Evolutionary conservation across 352 stramenopile species (phyloP), one percentile per base, ranked within the genome.

Genomic region (Globisporangium apiculatum): DNA sequence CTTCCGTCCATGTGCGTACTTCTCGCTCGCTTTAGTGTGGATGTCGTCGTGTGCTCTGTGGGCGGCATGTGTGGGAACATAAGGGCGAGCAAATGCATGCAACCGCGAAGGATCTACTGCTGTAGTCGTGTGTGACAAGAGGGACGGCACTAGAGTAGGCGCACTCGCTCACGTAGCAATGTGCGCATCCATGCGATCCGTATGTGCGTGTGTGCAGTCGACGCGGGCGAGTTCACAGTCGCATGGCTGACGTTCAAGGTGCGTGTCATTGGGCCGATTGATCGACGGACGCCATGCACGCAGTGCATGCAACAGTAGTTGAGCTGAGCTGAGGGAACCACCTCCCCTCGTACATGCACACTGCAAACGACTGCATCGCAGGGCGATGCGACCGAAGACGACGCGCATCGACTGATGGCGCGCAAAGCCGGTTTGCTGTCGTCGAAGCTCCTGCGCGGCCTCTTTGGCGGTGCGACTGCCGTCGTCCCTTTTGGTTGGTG

Each of bases 171-270:
- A 31, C 24, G 24, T 31, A 31, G 24, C 24, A 31, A 31, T 31
- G 24, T 31, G 24, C 0, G 24, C 24, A 2, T 3, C 24, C 24
- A 31, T 31, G 3, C 2, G 24, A 31, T 51, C 3, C 43, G 15
- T 31, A 14, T 37, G 7, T 59, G 37, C 56, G 14, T 53, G 3
- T 65, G 41, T 48, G 41, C 64, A 94, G 82, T 94, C 61, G 72
- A 87, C 17, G 66, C 71, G 2, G 75, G 76, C 9, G 84, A 92
- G 57, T 92, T 94, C 66, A 89, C 75, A 41, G 82, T 94, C 63
- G 84, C 79, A 53, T 94, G 84, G 84, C 71, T 94, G 47, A 91
- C 84, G 45, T 94, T 94, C 66, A 91, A 91, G 76, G 83, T 91
- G 45, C 12, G 55, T 43, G 40, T 12, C n/a, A 41, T 1, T 43